Base-by-base conservation (phyloP, 139 green algal species). In the Pycnococcus provasolii region DNA sequence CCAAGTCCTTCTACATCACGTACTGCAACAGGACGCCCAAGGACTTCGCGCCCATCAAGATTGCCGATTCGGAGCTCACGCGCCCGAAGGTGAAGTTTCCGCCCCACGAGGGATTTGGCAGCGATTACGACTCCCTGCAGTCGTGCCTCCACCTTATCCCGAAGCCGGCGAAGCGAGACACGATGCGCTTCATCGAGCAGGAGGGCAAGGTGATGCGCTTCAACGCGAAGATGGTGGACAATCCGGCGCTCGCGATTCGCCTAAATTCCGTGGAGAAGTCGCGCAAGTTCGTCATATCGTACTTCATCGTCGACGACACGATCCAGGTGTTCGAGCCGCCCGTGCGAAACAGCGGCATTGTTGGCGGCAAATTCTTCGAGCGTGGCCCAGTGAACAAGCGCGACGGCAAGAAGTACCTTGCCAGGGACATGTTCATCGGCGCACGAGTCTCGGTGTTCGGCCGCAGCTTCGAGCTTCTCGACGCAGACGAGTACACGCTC, bases 1-100 rank as follows among this genome's bases (percentile, higher is more conserved):
- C 91, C 0, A 79, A 87, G 13, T 42, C 79, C 5, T 92, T 78
- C 79, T 91, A 87, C 79, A 68, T 71, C 69, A 73, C 84, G 45
- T 87, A 85, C 71, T 42, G 87, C 68, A 88, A 85, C 11, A 82
- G 71, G 53, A 57, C 42, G 0, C 53, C 72, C 3, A 81, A 87
- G 48, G 73, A 86, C 55, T 71, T 95, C 64, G 57, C 64, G 43
- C 50, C 80, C 0, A 64, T 66, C 26, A 26, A 26, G 26, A 26
- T 26, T 26, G 26, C 26, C 26, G 26, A 26, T 26, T 26, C 26
- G 41, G 41, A 57, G 13, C 78, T 79, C 42, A 87, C 87, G 64
- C 60, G 7, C 44, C 44, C 39, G n/a, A 52, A 39, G 74, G 77
- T 78, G 47, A 68, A 58, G 11, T 42, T 73, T 26, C 67, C 70